phyloP scores from a whole-genome alignment of 2,329 filamentous ascomycete species.

The Microcyclosporella mali region DNA sequence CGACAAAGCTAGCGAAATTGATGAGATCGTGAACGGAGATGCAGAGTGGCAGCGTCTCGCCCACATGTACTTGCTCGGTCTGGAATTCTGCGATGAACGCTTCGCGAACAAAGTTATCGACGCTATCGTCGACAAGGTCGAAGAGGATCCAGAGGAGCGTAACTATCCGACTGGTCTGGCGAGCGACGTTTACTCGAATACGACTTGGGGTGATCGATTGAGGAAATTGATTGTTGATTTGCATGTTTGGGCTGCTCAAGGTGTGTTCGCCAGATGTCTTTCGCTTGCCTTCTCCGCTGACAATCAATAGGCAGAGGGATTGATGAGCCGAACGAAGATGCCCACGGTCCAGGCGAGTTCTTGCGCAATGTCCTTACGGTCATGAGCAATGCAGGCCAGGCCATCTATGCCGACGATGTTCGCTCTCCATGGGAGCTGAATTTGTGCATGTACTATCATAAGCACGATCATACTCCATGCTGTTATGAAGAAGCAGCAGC shows the following conservation, averaged over 20 bases:
- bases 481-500: no score
- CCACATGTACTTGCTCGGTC: conserved; percentile 23
- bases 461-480: conserved; percentile 7
- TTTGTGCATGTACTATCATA: conserved; percentile 12
- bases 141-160: conserved; percentile 5
- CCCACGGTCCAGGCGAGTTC: conserved; percentile 14
- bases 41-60: conserved; percentile 18
- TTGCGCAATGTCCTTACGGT: conserved; percentile 5
- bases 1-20: conserved; percentile 8
- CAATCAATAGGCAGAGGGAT: conserved; percentile 3
- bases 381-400: conserved; percentile 4
- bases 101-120: conserved; percentile 25
- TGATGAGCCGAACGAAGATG: conserved; percentile 15
- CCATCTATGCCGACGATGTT: conserved; percentile 5
- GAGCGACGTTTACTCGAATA: conserved; percentile 12
- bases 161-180: conserved; percentile 20
- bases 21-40: conserved; percentile 7
- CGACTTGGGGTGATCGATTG: conserved; percentile 12
- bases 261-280: conserved; percentile 8
- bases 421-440: conserved; percentile 12
- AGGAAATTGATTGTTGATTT: conserved; percentile 18
- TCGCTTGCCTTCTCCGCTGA: conserved; percentile 1
- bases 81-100: conserved; percentile 18
- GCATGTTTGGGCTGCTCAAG: conserved; percentile 20
- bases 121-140: conserved; percentile 18